phyloP scores from a whole-genome alignment of 2,329 filamentous ascomycete species.

The Trichoderma koningii region DNA sequence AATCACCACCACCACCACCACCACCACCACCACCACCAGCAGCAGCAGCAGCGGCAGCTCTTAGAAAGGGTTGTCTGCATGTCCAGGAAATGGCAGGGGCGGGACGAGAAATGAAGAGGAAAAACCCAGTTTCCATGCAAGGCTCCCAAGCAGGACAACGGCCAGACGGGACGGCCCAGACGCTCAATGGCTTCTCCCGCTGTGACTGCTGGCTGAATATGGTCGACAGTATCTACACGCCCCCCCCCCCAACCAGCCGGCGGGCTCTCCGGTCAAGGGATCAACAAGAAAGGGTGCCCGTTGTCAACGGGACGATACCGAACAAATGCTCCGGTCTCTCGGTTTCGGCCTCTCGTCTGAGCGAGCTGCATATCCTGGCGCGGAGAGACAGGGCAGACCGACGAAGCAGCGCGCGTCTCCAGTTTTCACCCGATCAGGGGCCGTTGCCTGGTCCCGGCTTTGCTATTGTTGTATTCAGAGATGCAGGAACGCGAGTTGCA shows the following conservation, averaged over 20 bases:
- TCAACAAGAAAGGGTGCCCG: background rate
- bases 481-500: conserved; percentile 25
- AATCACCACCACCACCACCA: no score
- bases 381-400: conserved; percentile 1
- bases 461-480: conserved; percentile 12
- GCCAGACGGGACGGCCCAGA: background rate
- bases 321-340: background rate
- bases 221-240: background rate
- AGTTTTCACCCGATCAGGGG: conserved; percentile 12
- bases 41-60: background rate
- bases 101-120: conserved; percentile 7
- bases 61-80: background rate
- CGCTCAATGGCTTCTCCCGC: background rate
- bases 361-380: conserved; percentile 11
- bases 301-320: background rate
- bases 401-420: background rate
- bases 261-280: background rate
- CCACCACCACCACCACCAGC: no score
- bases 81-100: background rate
- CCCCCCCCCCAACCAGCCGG: background rate
- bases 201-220: background rate
- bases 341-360: conserved; percentile 1
- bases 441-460: conserved; percentile 3
- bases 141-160: conserved; percentile 5
- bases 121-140: background rate